A percentile compares a stretch with the other conserved stretches of the same genome.
phyloP scores from a whole-genome alignment of 2,329 filamentous ascomycete genomes.

The Microdochium nivale region DNA sequence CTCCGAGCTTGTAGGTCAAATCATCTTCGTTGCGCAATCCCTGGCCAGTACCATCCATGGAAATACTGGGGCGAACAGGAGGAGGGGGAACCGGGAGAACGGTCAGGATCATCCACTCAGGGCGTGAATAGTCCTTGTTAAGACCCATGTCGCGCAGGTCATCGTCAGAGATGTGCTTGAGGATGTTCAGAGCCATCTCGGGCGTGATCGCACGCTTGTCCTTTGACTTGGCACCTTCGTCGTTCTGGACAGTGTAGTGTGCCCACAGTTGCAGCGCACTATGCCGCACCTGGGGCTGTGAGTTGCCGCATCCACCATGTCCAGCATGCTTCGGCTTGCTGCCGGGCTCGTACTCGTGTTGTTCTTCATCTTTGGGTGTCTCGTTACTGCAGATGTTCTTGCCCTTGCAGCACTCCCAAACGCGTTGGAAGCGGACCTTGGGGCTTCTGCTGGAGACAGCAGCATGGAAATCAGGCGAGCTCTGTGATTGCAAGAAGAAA shows the following conservation, averaged over 20 bases:
- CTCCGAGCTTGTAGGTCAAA: slow-evolving; percentile 96
- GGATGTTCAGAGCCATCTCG: slow-evolving; percentile 75
- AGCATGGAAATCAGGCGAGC: slow-evolving; percentile 72
- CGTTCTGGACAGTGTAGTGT: slow-evolving; percentile 65
- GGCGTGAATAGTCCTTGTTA: slow-evolving; percentile 89
- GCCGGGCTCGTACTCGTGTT: slow-evolving; percentile 57
- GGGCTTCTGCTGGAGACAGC: slow-evolving; percentile 82
- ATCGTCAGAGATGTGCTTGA: slow-evolving; percentile 73
- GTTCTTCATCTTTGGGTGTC: slow-evolving; percentile 58
- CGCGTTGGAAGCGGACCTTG: slow-evolving; percentile 85
- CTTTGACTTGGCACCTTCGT: slow-evolving; percentile 64
- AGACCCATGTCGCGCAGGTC: slow-evolving; percentile 83
- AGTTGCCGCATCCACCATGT: slow-evolving; percentile 91
- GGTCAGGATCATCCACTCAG: slow-evolving; percentile 97
- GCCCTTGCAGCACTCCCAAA: slow-evolving; percentile 88
- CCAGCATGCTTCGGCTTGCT: slow-evolving; percentile 46
- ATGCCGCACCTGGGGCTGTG: slow-evolving; percentile 80
- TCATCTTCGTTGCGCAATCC: slow-evolving; percentile 96
- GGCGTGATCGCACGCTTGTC: slow-evolving; percentile 80
- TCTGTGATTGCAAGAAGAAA: slow-evolving; percentile 41
- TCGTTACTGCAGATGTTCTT: slow-evolving; percentile 80
- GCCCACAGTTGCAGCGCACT: slow-evolving; percentile 76
- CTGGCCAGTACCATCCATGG: slow-evolving; percentile 87
- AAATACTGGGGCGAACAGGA: slow-evolving; percentile 92
- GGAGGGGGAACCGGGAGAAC: slow-evolving; percentile 93